Evolutionary conservation across 1,139 yeast species (phyloP), one percentile per base, ranked within the genome.

Genomic region (Magnusiomyces suaveolens): DNA sequence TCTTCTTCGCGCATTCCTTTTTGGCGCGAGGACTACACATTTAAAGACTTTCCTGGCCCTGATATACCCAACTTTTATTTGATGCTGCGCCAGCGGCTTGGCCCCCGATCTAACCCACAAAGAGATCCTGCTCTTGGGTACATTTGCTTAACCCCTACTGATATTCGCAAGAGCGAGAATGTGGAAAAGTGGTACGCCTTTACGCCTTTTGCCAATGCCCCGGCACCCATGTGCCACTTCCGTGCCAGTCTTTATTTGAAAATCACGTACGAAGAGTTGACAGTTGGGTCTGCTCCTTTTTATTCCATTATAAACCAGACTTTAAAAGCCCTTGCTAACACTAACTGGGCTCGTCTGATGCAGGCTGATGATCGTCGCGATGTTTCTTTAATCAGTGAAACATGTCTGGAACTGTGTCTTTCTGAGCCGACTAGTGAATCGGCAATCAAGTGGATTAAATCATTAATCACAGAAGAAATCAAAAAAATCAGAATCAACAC

Each of bases 1-100:
- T 65, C 69, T 32, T 71, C 70, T 55, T 68, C 60, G 8, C 61
- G 63, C 54, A 20, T 20, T 6, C 83, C 83, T 16, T 79, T 79
- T 60, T 79, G 83, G 83, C 75, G 80, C 59, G 83, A 79, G 62
- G 80, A 77, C 52, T 79, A 79, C 59, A 66, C 73, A n/a, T 72
- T 80, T 10, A 78, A 75, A 14, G 65, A 64, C 41, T 57, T 66
- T 51, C 64, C 69, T 2, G 24, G 41, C 1, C 51, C 56, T 6
- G 56, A 57, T 2, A 18, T 52, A 20, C 67, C 68, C 1, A 54
- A 59, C 2, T 36, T 65, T 36, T 39, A 32, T 20, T 38, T 55
- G 16, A 26, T 48, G 14, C 20, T 53, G 16, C 33, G 50, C 38
- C 32, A 38, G 14, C 43, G 41, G 3, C 32, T 43, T 8, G 29